phyloP scores from a whole-genome alignment of 768 basidiomycete species.

The Tephrocybe sp. region DNA sequence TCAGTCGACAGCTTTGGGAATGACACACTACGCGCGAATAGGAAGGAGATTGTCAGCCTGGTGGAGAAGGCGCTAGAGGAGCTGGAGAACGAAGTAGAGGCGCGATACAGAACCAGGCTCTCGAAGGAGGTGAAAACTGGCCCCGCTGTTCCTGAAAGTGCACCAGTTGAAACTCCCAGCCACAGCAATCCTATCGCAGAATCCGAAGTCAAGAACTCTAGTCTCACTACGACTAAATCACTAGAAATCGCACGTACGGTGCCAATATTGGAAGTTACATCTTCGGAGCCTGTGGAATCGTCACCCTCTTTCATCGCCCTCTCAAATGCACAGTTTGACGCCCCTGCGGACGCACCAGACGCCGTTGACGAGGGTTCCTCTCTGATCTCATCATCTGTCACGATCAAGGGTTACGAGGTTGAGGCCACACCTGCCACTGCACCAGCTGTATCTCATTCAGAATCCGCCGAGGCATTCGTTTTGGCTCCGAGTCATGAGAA shows the following conservation, averaged over 20 bases:
- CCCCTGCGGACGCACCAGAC: neutral
- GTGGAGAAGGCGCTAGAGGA: constrained; percentile 60
- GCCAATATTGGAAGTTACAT: too few relatives aligned
- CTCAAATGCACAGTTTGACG: too few relatives aligned
- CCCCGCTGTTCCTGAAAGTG: neutral
- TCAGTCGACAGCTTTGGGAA: constrained; percentile 63
- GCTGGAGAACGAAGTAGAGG: constrained; percentile 50
- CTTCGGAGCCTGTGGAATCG: too few relatives aligned
- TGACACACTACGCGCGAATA: constrained; percentile 42
- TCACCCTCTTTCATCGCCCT: too few relatives aligned
- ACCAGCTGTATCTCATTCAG: neutral
- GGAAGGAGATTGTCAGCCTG: constrained; percentile 54
- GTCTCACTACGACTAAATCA: too few relatives aligned
- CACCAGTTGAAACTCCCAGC: neutral
- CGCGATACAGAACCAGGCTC: constrained; percentile 31
- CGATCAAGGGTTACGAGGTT: constrained; percentile 19
- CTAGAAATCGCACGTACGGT: too few relatives aligned
- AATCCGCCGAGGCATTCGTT: constrained; percentile 26
- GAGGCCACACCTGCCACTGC: neutral
- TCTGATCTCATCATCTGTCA: constrained; percentile 18
- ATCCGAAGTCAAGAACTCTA: neutral
- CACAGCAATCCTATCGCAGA: neutral
- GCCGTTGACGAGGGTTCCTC: neutral
- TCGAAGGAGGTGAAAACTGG: constrained; percentile 22
- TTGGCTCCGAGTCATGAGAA: constrained; percentile 18